phyloP scores from a whole-genome alignment of 148 eudicot species.

The Persicaria tinctoria region DNA sequence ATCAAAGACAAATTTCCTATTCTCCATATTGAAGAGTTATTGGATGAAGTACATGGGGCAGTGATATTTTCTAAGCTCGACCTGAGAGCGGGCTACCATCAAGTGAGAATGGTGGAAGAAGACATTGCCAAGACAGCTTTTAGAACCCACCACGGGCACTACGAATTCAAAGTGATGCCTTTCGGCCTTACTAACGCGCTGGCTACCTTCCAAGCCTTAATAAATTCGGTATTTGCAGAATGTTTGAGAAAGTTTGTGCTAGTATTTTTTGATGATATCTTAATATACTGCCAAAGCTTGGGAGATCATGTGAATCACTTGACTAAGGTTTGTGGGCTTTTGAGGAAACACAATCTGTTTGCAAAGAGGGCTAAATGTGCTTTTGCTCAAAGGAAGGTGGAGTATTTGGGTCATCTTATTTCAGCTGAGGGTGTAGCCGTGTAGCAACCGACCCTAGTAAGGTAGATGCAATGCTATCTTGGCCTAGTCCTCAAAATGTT shows the following conservation, averaged over 20 bases:
- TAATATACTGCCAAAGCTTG: neutral
- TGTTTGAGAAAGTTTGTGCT: neutral
- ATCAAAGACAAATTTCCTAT: too few relatives aligned
- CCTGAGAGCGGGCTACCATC: too few relatives aligned
- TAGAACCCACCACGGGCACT: slow-evolving; percentile 1
- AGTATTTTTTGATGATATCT: neutral
- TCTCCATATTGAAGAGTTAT: too few relatives aligned
- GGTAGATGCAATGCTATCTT: neutral
- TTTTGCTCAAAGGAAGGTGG: neutral
- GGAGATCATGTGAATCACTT: neutral
- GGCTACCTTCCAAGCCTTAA: neutral
- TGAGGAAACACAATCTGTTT: neutral
- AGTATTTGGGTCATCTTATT: neutral
- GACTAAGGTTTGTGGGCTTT: neutral
- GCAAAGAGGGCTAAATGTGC: neutral
- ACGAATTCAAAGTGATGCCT: neutral
- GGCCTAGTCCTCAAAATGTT: neutral
- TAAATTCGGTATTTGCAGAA: neutral
- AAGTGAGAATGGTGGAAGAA: too few relatives aligned
- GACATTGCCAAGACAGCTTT: neutral
- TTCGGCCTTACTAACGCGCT: neutral
- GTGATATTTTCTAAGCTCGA: too few relatives aligned
- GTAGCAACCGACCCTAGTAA: neutral
- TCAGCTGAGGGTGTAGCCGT: neutral
- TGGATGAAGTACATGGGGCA: too few relatives aligned